Percentiles rank a stretch among this genome's conserved stretches.
These are phyloP conservation scores for Amaranthus tricolor DNA, from an alignment of 179 eudicot genomes.

Conservation along the genomic window DNA sequence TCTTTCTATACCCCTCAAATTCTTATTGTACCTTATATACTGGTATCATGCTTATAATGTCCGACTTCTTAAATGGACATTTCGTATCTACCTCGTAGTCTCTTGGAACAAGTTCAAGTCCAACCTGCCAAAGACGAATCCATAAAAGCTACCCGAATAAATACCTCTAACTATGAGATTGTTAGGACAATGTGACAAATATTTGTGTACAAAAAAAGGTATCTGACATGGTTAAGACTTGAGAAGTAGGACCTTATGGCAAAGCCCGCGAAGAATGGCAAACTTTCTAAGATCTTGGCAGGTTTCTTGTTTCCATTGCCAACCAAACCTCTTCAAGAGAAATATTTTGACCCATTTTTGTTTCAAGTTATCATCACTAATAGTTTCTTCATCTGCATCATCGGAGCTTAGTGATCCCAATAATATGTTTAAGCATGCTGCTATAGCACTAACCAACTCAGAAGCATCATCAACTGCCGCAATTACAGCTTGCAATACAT, in stretches of 20 bases:
- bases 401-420: slow-evolving; percentile 57
- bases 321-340: slow-evolving; percentile 74
- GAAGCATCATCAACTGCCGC: slow-evolving; percentile 53
- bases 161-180: background rate
- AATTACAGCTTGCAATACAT: slow-evolving; percentile 89
- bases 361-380: slow-evolving; percentile 42
- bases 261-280: slow-evolving; percentile 91
- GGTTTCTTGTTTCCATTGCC: slow-evolving; percentile 51
- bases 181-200: background rate
- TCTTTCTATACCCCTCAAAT: background rate
- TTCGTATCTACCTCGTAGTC: slow-evolving; percentile 89
- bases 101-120: slow-evolving; percentile 95
- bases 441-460: slow-evolving; percentile 68
- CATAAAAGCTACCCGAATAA: background rate
- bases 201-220: background rate
- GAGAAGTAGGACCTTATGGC: slow-evolving; percentile 69
- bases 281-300: slow-evolving; percentile 90
- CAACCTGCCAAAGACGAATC: slow-evolving; percentile 56
- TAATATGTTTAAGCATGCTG: slow-evolving; percentile 86
- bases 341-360: slow-evolving; percentile 86
- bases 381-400: slow-evolving; percentile 29
- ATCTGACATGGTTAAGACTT: background rate
- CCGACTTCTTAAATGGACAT: slow-evolving; percentile 68
- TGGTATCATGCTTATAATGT: slow-evolving; percentile 84
- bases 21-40: slow-evolving; percentile 71